A percentile compares a stretch with the other conserved stretches of the same genome.
These are phyloP conservation scores for Fagus sylvatica DNA, from an alignment of 306 rosid species.

Conservation along the genomic window DNA sequence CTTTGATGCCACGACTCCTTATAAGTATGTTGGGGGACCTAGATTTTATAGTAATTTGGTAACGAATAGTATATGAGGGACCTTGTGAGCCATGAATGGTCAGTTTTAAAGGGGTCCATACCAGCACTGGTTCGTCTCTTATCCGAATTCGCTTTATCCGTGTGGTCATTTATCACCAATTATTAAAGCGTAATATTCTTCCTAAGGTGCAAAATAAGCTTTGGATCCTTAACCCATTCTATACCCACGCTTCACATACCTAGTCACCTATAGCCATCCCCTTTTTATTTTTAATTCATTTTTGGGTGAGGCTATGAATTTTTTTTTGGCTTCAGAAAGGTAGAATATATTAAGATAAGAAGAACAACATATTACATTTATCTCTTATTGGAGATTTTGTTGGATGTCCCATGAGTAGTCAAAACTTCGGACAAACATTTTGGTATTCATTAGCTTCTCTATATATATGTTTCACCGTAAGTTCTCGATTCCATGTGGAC, in stretches of 20 bases:
- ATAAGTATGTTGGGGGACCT: constrained; percentile 32
- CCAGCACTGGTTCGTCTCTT: constrained; percentile 45
- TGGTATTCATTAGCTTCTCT: no score
- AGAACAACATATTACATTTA: no score
- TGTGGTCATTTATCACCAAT: constrained; percentile 60
- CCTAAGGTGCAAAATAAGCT: constrained; percentile 35
- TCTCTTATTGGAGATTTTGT: no score
- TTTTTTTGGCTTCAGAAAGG: background rate
- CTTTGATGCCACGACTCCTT: constrained; percentile 39
- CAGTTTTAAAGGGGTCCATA: constrained; percentile 40
- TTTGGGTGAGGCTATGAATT: background rate
- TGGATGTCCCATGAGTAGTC: no score
- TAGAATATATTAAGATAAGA: no score
- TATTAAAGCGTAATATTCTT: constrained; percentile 59
- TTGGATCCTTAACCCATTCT: constrained; percentile 23
- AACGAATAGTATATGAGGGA: constrained; percentile 34
- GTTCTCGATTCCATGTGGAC: no score
- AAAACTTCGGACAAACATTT: no score
- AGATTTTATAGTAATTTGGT: background rate
- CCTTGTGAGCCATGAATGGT: constrained; percentile 38
- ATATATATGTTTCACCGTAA: no score
- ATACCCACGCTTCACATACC: constrained; percentile 13
- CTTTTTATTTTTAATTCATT: background rate
- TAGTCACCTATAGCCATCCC: background rate
- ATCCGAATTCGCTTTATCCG: constrained; percentile 51